phyloP scores from a whole-genome alignment of 768 basidiomycete genomes.

The Paxillus ammoniavirescens region DNA sequence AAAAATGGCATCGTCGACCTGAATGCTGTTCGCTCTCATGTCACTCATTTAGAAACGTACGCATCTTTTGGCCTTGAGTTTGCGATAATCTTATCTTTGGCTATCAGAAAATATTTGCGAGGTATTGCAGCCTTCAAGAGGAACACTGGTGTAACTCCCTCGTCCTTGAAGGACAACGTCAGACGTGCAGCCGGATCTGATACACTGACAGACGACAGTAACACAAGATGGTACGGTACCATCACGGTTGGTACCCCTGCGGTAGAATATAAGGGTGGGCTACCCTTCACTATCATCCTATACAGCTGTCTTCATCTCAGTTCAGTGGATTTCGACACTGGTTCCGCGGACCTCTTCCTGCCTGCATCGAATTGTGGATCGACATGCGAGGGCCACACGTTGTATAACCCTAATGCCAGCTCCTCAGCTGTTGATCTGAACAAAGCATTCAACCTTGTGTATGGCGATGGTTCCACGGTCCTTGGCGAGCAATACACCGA shows the following conservation, averaged over 20 bases:
- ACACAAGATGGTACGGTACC: slow-evolving; percentile 22
- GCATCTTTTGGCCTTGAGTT: background rate
- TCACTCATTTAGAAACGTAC: slow-evolving; percentile 11
- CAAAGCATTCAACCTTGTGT: slow-evolving; percentile 34
- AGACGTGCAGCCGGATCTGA: slow-evolving; percentile 8
- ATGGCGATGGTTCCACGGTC: slow-evolving; percentile 44
- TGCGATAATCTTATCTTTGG: slow-evolving; percentile 3
- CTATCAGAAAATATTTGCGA: slow-evolving; percentile 16
- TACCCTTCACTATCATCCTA: background rate
- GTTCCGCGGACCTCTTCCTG: slow-evolving; percentile 34
- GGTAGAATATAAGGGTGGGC: slow-evolving; percentile 18
- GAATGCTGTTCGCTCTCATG: slow-evolving; percentile 9
- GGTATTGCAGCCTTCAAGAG: slow-evolving; percentile 11
- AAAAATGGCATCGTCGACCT: slow-evolving; percentile 18
- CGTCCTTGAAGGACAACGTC: background rate
- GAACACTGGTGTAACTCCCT: background rate
- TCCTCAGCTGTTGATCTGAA: slow-evolving; percentile 26
- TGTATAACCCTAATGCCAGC: slow-evolving; percentile 34
- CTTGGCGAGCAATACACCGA: slow-evolving; percentile 40
- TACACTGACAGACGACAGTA: slow-evolving; percentile 14
- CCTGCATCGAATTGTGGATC: slow-evolving; percentile 26
- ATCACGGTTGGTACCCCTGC: slow-evolving; percentile 25
- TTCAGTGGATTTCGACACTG: slow-evolving; percentile 35
- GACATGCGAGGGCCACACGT: slow-evolving; percentile 33
- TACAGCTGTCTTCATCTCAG: background rate